Percentiles rank a stretch among this genome's conserved stretches.
Evolutionary conservation across 352 stramenopile species (phyloP).

Genomic region (Globisporangium emineosum): DNA sequence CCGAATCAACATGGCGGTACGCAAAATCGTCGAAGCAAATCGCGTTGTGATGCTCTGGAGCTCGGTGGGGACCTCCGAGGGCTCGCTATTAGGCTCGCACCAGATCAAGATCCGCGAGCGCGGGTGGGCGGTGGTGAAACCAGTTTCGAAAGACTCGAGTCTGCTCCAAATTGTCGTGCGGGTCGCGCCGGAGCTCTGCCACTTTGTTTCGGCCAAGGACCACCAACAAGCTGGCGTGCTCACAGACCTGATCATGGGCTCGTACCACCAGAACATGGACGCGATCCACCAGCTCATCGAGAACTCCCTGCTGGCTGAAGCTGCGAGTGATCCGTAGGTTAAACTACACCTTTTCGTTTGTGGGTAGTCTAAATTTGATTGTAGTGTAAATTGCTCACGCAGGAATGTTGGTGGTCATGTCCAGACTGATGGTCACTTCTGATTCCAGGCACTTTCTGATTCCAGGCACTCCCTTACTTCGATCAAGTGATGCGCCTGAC

Average conservation of each 20-base stretch:
- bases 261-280: slow-evolving; percentile 14
- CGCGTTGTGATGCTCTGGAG: slow-evolving; percentile 6
- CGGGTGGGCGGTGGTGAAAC: neutral
- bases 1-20: neutral
- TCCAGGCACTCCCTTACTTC: too few relatives aligned
- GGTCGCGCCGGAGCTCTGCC: slow-evolving; percentile 1
- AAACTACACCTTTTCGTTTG: too few relatives aligned
- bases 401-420: too few relatives aligned
- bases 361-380: too few relatives aligned
- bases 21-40: neutral
- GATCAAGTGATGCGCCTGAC: too few relatives aligned
- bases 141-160: neutral
- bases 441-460: too few relatives aligned
- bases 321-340: neutral
- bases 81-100: slow-evolving; percentile 1
- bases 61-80: slow-evolving; percentile 3
- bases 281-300: slow-evolving; percentile 12
- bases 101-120: slow-evolving; percentile 4
- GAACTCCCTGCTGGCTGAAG: slow-evolving; percentile 4
- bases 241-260: slow-evolving; percentile 13
- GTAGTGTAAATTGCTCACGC: too few relatives aligned
- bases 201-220: neutral
- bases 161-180: slow-evolving; percentile 2
- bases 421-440: too few relatives aligned
- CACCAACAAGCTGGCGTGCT: slow-evolving; percentile 7